phyloP scores from a whole-genome alignment of 2,329 filamentous ascomycete species.

The Arthroderma sp. region DNA sequence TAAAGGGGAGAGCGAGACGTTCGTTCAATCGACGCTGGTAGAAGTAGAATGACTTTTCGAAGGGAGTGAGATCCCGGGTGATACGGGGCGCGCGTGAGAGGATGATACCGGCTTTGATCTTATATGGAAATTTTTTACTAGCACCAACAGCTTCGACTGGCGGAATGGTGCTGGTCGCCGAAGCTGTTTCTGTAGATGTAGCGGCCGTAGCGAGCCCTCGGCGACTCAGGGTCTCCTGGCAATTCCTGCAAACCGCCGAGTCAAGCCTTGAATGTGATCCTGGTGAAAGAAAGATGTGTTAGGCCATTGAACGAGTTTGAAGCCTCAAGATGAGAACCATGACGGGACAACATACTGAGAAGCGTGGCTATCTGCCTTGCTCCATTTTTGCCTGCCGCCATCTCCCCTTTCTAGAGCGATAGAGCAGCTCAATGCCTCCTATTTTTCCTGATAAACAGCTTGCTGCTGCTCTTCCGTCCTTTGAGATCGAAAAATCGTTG shows the following conservation, averaged over 20 bases:
- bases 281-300: slow-evolving; percentile 13
- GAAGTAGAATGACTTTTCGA: slow-evolving; percentile 88
- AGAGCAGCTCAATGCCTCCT: neutral
- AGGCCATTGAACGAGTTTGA: slow-evolving; percentile 1
- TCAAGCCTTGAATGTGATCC: slow-evolving; percentile 29
- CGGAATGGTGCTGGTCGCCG: neutral
- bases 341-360: slow-evolving; percentile 24
- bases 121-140: slow-evolving; percentile 26
- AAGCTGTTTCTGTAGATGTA: slow-evolving; percentile 18
- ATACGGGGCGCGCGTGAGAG: slow-evolving; percentile 80
- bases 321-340: neutral
- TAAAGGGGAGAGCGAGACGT: slow-evolving; percentile 75
- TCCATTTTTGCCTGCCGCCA: slow-evolving; percentile 33
- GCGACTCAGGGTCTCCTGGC: slow-evolving; percentile 31
- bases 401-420: slow-evolving; percentile 17
- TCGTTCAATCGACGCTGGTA: slow-evolving; percentile 97
- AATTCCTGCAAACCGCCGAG: slow-evolving; percentile 33
- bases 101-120: slow-evolving; percentile 56
- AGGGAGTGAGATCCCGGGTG: slow-evolving; percentile 69
- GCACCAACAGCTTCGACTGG: neutral
- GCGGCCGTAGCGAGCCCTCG: slow-evolving; percentile 33
- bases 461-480: neutral
- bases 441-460: slow-evolving; percentile 5
- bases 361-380: slow-evolving; percentile 30
- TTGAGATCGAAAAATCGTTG: slow-evolving; percentile 7